These are phyloP conservation scores for Cryptomeria japonica DNA, from an alignment of 75 land plant genomes.

Conservation along the genomic window DNA sequence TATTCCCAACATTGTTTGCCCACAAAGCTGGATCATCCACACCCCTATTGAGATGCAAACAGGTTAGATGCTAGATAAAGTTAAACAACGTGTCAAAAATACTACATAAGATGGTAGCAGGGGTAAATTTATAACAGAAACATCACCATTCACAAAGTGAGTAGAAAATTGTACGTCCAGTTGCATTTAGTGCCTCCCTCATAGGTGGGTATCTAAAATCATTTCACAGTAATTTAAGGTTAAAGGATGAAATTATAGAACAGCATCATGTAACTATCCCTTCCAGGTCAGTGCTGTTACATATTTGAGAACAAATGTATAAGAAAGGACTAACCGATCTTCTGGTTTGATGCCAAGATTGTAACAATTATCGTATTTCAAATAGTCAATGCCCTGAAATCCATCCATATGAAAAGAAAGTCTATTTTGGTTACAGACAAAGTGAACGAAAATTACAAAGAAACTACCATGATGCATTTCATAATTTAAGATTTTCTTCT, in stretches of 20 bases:
- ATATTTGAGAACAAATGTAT: not conserved
- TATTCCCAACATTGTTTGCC: slow-evolving; percentile 84
- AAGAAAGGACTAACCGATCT: slow-evolving; percentile 40
- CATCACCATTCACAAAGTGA: slow-evolving; percentile 96
- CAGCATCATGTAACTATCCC: not conserved
- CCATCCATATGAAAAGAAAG: not conserved
- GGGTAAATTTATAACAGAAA: not conserved
- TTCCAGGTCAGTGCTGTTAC: too few species aligned
- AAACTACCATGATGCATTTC: not conserved
- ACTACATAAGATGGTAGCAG: not conserved
- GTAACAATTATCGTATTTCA: slow-evolving; percentile 97
- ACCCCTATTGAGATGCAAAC: slow-evolving; percentile 58
- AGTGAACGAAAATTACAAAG: not conserved
- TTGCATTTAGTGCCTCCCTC: slow-evolving; percentile 82
- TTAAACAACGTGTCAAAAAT: not conserved
- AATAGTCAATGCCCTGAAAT: slow-evolving; percentile 86
- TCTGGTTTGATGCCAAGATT: slow-evolving; percentile 74
- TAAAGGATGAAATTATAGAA: not conserved
- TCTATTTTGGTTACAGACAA: not conserved
- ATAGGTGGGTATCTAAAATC: slow-evolving; percentile 79
- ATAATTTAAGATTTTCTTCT: not conserved
- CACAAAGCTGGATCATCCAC: slow-evolving; percentile 86
- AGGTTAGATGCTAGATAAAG: not conserved
- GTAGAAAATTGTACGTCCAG: slow-evolving; percentile 82
- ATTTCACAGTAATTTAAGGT: not conserved